Base-by-base conservation (phyloP, 2,329 filamentous ascomycete genomes). In the Diaporthe citrichinensis region DNA sequence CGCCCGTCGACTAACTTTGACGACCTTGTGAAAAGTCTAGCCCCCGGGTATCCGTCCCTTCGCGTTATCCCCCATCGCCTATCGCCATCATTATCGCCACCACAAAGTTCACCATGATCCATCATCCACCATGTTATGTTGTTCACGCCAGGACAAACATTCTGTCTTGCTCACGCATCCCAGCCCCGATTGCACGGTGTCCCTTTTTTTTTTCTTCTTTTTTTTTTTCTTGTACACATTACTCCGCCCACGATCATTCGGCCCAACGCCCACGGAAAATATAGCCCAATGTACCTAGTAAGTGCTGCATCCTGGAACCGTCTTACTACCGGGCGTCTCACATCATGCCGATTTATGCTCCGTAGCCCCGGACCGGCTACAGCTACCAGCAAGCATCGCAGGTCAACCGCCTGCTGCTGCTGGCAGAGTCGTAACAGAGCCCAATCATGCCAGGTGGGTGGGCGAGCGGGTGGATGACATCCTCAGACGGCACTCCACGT, bases 241-340 rank as follows among this genome's bases (percentile, higher is more conserved):
- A 51, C 4, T 68, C 25, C n/a, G 65, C 17, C 28, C 49, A 41
- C n/a, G 23, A 14, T 68, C 31, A 39, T 39, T 20, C 46, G 23
- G 46, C 34, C 25, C 46, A 28, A 23, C 12, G 20, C 34, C 41
- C 14, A 7, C 65, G 65, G 46, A 53, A 53, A 68, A 34, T 53
- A 53, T 53, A 53, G 31, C 49, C 46, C 46, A 36, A 15, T 53
- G n/a, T 15, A 28, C 41, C 65, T 39, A 39, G 23, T 68, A 53
- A 53, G 65, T 39, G 65, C 65, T 53, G 65, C 65, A 68, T 68
- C 65, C 65, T 68, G 46, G 65, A 36, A 68, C 65, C 46, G 65
- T 53, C 65, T 25, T 68, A 68, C 46, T 39, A 68, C 49, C 65
- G 65, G 65, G 46, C 65, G 65, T 68, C 65, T 68, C 65, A 68